A percentile compares a stretch with the other conserved stretches of the same genome.
These are phyloP conservation scores for Aspergillus novofumigatus DNA, from an alignment of 2,329 filamentous ascomycete genomes.

Conservation along the genomic window DNA sequence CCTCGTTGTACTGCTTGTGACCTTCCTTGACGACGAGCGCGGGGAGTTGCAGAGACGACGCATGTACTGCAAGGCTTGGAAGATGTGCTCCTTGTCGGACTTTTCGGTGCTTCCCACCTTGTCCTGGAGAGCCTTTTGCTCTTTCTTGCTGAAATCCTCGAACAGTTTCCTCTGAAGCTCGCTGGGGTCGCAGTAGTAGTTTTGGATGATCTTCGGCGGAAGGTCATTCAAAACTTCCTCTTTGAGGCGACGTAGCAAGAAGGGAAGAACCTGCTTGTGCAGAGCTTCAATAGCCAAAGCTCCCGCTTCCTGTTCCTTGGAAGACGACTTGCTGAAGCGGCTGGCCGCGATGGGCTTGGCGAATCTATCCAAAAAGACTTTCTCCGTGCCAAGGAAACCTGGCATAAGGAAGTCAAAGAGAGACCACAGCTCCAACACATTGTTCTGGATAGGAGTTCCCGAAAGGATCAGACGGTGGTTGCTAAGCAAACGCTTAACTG, in stretches of 20 bases:
- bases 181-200: conserved; percentile 97
- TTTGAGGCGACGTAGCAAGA: conserved; percentile 91
- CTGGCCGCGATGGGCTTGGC: conserved; percentile 93
- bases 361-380: conserved; percentile 93
- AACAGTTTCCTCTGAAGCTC: conserved; percentile 93
- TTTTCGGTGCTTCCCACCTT: conserved; percentile 83
- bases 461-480: conserved; percentile 96
- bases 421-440: conserved; percentile 94
- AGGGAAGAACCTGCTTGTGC: conserved; percentile 95
- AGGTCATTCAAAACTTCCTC: conserved; percentile 96
- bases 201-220: conserved; percentile 96
- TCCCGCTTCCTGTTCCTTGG: conserved; percentile 95
- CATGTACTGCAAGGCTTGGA: conserved; percentile 99
- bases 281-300: conserved; percentile 96
- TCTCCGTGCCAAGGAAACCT: conserved; percentile 91
- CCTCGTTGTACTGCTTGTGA: conserved; percentile 84
- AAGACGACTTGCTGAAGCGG: conserved; percentile 93
- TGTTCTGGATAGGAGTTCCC: conserved; percentile 96
- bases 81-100: conserved; percentile 95
- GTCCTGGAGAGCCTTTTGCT: conserved; percentile 79
- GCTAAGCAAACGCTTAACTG: conserved; percentile 82
- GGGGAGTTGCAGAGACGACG: conserved; percentile 96
- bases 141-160: conserved; percentile 92
- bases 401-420: conserved; percentile 99
- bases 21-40: conserved; percentile 93